A percentile compares a stretch with the other conserved stretches of the same genome.
Evolutionary conservation across 202 grass and related monocot species (phyloP).

Genomic region (Alloteropsis angusta): DNA sequence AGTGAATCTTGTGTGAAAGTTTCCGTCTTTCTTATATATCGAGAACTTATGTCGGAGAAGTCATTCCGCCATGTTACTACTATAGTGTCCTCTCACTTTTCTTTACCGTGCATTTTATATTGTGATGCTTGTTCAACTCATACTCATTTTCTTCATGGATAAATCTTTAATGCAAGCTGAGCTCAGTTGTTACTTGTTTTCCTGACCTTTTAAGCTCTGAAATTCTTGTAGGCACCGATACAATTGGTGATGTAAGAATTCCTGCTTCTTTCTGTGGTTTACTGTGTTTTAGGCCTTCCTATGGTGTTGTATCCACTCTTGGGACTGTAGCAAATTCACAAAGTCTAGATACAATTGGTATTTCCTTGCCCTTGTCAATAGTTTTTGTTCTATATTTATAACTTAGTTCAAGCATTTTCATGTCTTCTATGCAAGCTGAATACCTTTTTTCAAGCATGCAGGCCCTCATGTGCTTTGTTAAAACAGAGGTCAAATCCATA

Average conservation of each 20-base stretch:
- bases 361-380: conserved; percentile 3
- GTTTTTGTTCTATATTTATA: conserved; percentile 8
- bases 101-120: not conserved
- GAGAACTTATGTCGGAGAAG: conserved; percentile 5
- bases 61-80: not conserved
- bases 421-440: conserved; percentile 5
- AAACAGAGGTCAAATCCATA: not conserved
- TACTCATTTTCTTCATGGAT: not conserved
- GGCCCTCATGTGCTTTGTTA: not conserved
- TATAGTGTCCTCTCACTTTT: not conserved
- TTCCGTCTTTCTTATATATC: not conserved
- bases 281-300: conserved; percentile 84
- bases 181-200: conserved; percentile 19
- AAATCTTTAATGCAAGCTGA: conserved; percentile 18
- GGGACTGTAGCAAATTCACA: conserved; percentile 79
- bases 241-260: conserved; percentile 78
- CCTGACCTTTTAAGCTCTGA: conserved; percentile 7
- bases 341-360: conserved; percentile 86
- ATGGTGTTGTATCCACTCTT: conserved; percentile 68
- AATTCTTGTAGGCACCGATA: conserved; percentile 66
- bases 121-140: not conserved
- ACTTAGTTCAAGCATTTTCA: not conserved
- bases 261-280: conserved; percentile 86
- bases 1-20: not conserved
- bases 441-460: not conserved